These are phyloP conservation scores for Thymus mandschuricus DNA, from an alignment of 257 asterid species.

Conservation along the genomic window DNA sequence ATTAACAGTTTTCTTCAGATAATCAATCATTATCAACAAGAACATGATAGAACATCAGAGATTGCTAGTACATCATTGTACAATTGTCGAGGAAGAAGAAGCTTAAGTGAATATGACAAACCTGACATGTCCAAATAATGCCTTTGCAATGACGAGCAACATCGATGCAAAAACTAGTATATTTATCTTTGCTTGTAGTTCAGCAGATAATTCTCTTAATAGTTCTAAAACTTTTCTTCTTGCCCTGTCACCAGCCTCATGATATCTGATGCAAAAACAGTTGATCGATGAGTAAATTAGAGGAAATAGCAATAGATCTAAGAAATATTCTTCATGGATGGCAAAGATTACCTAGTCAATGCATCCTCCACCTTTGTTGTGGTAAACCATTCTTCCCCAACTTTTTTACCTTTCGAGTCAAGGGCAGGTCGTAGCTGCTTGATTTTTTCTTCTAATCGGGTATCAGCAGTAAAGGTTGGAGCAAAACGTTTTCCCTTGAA, in stretches of 20 bases:
- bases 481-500: constrained; percentile 89
- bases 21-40: not conserved
- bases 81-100: constrained; percentile 17
- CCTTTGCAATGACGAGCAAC: constrained; percentile 90
- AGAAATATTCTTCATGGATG: constrained; percentile 6
- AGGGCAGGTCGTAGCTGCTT: constrained; percentile 79
- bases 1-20: not conserved
- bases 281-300: not conserved
- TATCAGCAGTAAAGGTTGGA: constrained; percentile 75
- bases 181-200: constrained; percentile 82
- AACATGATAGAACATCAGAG: not conserved
- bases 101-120: constrained; percentile 37
- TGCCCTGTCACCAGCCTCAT: constrained; percentile 76
- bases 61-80: not conserved
- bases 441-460: constrained; percentile 88
- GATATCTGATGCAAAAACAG: constrained; percentile 62
- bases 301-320: constrained; percentile 20
- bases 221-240: constrained; percentile 76
- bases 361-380: constrained; percentile 83
- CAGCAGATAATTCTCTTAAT: constrained; percentile 77
- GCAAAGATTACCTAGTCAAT: constrained; percentile 57
- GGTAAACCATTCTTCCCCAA: constrained; percentile 98
- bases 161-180: constrained; percentile 84
- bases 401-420: constrained; percentile 92
- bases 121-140: constrained; percentile 94